Evolutionary conservation across 352 stramenopile species (phyloP).

Genomic region (Ophiocytium majus): DNA sequence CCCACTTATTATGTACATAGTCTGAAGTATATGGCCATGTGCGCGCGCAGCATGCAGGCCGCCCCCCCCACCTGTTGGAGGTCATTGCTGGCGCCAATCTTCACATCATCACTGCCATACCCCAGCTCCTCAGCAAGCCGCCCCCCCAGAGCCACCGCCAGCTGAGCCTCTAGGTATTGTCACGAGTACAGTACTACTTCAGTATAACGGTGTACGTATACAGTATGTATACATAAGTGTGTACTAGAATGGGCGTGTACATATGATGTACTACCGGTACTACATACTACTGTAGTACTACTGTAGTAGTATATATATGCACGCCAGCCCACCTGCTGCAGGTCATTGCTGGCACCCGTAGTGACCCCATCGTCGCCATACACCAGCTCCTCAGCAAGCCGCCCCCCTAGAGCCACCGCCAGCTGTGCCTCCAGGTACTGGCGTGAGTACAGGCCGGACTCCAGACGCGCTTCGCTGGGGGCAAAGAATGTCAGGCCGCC

Average conservation of each 20-base stretch:
- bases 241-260: no score
- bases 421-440: conserved; percentile 88
- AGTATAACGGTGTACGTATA: no score
- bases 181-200: conserved; percentile 76
- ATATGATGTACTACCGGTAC: no score
- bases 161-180: conserved; percentile 84
- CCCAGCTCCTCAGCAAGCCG: conserved; percentile 95
- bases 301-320: no score
- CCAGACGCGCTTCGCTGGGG: conserved; percentile 68
- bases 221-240: no score
- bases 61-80: conserved; percentile 72
- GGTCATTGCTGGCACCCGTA: conserved; percentile 86
- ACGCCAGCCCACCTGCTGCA: conserved; percentile 70
- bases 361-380: conserved; percentile 94
- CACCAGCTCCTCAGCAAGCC: conserved; percentile 94
- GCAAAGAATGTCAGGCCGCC: conserved; percentile 73
- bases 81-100: conserved; percentile 86
- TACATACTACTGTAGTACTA: no score
- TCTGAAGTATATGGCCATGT: no score
- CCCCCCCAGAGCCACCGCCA: conserved; percentile 97
- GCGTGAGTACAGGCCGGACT: conserved; percentile 71
- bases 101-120: conserved; percentile 93
- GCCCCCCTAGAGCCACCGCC: conserved; percentile 95
- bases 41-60: no score
- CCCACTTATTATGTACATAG: no score